phyloP scores from a whole-genome alignment of 345 rosid genomes.

The Lumnitzera racemosa region DNA sequence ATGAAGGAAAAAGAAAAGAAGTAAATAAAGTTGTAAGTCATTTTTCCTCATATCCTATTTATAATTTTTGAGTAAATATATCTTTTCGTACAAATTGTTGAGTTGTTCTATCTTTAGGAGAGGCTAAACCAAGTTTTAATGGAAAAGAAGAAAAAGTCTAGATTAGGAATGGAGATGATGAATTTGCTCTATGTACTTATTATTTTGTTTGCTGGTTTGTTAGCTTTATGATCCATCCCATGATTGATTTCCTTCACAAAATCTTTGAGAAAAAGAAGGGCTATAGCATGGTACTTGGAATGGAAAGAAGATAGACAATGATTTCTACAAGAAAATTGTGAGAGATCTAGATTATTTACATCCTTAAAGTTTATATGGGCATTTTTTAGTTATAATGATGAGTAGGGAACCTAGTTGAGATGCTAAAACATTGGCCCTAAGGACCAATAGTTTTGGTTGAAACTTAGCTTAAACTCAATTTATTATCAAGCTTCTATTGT shows the following conservation, averaged over 20 bases:
- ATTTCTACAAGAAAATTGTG: slow-evolving; percentile 92
- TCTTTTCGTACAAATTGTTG: not conserved
- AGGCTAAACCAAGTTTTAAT: slow-evolving; percentile 89
- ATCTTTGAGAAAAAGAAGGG: slow-evolving; percentile 75
- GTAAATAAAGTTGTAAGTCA: slow-evolving; percentile 89
- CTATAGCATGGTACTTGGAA: slow-evolving; percentile 98
- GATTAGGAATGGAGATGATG: slow-evolving; percentile 98
- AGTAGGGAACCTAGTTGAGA: too few relatives aligned
- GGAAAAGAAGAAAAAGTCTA: slow-evolving; percentile 98
- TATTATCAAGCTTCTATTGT: too few relatives aligned
- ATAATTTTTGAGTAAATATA: not conserved
- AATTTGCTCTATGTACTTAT: slow-evolving; percentile 79
- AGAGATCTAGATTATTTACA: slow-evolving; percentile 15
- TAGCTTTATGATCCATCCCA: not conserved
- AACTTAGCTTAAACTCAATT: too few relatives aligned
- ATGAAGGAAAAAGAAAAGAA: slow-evolving; percentile 96
- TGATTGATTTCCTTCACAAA: not conserved
- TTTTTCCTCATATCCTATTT: not conserved
- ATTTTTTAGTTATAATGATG: too few relatives aligned
- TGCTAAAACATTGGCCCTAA: too few relatives aligned
- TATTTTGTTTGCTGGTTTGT: not conserved
- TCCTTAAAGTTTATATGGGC: not conserved
- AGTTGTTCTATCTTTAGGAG: slow-evolving; percentile 39
- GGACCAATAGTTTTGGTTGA: too few relatives aligned
- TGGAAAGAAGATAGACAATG: slow-evolving; percentile 93